phyloP scores from a whole-genome alignment of 331 rosid species.

The Dryas integrifolia region DNA sequence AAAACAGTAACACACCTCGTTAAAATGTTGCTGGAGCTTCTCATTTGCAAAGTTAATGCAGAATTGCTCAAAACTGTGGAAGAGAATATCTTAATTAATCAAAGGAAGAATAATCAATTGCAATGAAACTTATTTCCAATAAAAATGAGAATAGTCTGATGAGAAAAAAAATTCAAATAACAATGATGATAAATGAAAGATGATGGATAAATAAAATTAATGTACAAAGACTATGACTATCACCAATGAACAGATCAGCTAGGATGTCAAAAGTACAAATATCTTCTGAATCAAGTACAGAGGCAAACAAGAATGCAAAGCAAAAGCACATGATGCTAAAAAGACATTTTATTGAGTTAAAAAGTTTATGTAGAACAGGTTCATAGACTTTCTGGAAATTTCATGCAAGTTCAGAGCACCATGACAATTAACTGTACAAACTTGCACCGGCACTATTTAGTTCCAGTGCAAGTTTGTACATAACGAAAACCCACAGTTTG shows the following conservation, averaged over 20 bases:
- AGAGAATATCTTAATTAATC: slow-evolving; percentile 27
- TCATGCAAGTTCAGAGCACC: slow-evolving; percentile 8
- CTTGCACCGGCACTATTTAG: not conserved
- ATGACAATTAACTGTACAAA: not conserved
- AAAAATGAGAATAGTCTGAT: slow-evolving; percentile 1
- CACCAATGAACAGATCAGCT: slow-evolving; percentile 4
- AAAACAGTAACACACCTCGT: slow-evolving; percentile 56
- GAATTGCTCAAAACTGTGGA: slow-evolving; percentile 93
- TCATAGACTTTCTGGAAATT: not conserved
- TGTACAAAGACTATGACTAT: not conserved
- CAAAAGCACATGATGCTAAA: not conserved
- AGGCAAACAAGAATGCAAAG: not conserved
- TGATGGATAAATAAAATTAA: not conserved
- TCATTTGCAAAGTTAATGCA: slow-evolving; percentile 98
- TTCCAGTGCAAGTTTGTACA: too few relatives aligned
- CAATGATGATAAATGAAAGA: slow-evolving; percentile 10
- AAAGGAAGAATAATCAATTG: slow-evolving; percentile 16
- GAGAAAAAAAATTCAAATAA: slow-evolving; percentile 2
- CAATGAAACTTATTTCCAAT: slow-evolving; percentile 10
- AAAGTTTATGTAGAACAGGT: not conserved
- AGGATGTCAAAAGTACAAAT: slow-evolving; percentile 9
- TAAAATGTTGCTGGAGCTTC: slow-evolving; percentile 98
- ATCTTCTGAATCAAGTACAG: not conserved
- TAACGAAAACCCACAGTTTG: too few relatives aligned
- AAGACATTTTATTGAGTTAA: not conserved